Base-by-base conservation (phyloP, 2,329 filamentous ascomycete species). In the Trichoderma endophyticum region DNA sequence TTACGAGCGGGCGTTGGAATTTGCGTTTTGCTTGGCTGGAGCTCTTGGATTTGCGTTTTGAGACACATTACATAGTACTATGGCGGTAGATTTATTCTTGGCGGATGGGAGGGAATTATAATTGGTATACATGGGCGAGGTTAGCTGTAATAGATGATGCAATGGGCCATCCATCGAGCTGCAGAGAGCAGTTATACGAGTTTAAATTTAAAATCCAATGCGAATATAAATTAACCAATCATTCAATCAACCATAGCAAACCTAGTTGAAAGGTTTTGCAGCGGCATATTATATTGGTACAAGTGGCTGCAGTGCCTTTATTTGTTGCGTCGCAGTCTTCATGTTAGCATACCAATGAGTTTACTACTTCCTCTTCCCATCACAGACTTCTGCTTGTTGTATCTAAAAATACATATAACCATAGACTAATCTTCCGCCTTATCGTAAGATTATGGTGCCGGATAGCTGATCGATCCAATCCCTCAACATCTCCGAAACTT, bases 1-100 rank as follows among this genome's bases (percentile, higher is more conserved):
- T 71, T 71, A 67, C 39, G 62, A 71, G 63, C 70, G 61, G 70
- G 70, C 70, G 70, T 67, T 71, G 70, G 62, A 32, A 18, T 64
- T 63, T 65, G 14, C 3, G 15, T n/a, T 54, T 43, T 60, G 48
- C 39, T 56, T 71, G 43, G 15, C 43, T 62, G 39, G 54, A 24
- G 39, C 28, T n/a, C 26, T 69, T 36, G 66, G 66, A 15, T n/a
- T 34, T 69, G 28, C n/a, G 18, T 28, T 48, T 61, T 21, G 48
- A 36, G 32, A 39, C 43, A 56, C 28, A n/a, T 67, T 24, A 39
- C 43, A 56, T n/a, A n/a, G 57, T 24, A 67, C 24, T 39, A 24
- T 14, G 32, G 64, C 28, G 30, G 48, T 67, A 39, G 64, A 67
- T 36, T 39, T 67, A 66, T 66, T 56, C 48, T 63, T 48, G 28